Evolutionary conservation across 2,329 filamentous ascomycete species (phyloP).

Genomic region (Davidsoniella australis): DNA sequence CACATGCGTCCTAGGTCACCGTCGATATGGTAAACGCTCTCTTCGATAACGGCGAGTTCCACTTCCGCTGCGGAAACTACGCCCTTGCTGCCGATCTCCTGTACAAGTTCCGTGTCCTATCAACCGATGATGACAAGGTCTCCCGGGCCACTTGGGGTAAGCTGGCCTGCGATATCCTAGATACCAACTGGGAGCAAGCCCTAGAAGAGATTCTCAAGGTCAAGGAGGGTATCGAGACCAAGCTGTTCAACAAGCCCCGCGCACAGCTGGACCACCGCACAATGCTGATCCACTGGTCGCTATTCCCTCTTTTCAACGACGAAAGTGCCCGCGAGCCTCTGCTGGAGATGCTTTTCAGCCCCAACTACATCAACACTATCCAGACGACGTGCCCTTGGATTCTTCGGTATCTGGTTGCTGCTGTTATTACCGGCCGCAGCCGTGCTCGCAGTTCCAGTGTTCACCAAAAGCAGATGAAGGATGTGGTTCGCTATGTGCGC

Average conservation of each 20-base stretch:
- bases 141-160: constrained; percentile 94
- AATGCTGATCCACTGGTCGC: constrained; percentile 94
- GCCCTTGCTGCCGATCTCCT: constrained; percentile 76
- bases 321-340: constrained; percentile 78
- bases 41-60: constrained; percentile 90
- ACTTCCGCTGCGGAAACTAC: constrained; percentile 96
- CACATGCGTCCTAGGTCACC: constrained; percentile 45
- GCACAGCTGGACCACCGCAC: constrained; percentile 92
- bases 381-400: constrained; percentile 97
- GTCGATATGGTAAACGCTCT: constrained; percentile 90
- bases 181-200: constrained; percentile 84
- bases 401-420: constrained; percentile 79
- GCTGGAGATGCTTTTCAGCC: constrained; percentile 92
- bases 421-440: constrained; percentile 83
- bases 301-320: constrained; percentile 98
- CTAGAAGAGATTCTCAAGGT: constrained; percentile 84
- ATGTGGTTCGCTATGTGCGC: constrained; percentile 83
- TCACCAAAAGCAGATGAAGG: constrained; percentile 98
- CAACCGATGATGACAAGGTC: constrained; percentile 96
- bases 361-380: constrained; percentile 97
- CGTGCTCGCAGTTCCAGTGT: constrained; percentile 63
- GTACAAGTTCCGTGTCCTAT: constrained; percentile 94
- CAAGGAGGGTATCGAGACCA: constrained; percentile 80
- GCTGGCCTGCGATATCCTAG: constrained; percentile 87
- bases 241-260: constrained; percentile 89